Evolutionary conservation across 2,329 filamentous ascomycete genomes (phyloP).

Genomic region (Helminthosporium solani): DNA sequence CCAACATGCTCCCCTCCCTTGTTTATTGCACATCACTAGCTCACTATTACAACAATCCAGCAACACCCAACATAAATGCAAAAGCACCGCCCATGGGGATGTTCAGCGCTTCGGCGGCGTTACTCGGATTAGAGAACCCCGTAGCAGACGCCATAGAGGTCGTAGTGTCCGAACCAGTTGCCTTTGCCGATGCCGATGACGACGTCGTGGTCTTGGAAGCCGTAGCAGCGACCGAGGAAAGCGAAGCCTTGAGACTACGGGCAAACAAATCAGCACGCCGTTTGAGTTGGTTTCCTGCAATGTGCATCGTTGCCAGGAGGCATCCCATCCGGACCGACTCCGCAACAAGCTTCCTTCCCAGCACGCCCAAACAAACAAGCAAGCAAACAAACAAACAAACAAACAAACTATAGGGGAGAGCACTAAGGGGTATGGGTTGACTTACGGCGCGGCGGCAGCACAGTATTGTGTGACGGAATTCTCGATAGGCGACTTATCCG

Average conservation of each 20-base stretch:
- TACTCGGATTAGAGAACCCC: slow-evolving; percentile 4
- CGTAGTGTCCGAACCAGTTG: background rate
- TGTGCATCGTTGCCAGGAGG: too few species aligned
- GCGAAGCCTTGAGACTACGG: slow-evolving; percentile 10
- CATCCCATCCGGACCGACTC: too few species aligned
- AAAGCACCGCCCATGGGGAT: slow-evolving; percentile 18
- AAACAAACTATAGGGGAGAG: background rate
- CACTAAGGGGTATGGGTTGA: too few species aligned
- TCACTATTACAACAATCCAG: slow-evolving; percentile 12
- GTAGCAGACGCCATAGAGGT: slow-evolving; percentile 3
- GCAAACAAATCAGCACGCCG: background rate
- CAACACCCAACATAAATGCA: slow-evolving; percentile 20
- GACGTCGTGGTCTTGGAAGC: slow-evolving; percentile 2
- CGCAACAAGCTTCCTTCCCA: too few species aligned
- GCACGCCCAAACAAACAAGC: too few species aligned
- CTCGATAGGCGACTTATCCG: slow-evolving; percentile 34
- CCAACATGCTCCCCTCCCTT: too few species aligned
- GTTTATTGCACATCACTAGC: background rate
- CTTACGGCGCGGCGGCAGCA: slow-evolving; percentile 45
- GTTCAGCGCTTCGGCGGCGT: slow-evolving; percentile 14
- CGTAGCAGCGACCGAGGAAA: slow-evolving; percentile 7
- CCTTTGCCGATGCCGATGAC: background rate
- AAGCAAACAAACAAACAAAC: too few species aligned
- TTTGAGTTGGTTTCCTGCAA: background rate
- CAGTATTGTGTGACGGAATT: slow-evolving; percentile 43